phyloP scores from a whole-genome alignment of 2,329 filamentous ascomycete species.

The Lasiodiplodia hormozganensis region DNA sequence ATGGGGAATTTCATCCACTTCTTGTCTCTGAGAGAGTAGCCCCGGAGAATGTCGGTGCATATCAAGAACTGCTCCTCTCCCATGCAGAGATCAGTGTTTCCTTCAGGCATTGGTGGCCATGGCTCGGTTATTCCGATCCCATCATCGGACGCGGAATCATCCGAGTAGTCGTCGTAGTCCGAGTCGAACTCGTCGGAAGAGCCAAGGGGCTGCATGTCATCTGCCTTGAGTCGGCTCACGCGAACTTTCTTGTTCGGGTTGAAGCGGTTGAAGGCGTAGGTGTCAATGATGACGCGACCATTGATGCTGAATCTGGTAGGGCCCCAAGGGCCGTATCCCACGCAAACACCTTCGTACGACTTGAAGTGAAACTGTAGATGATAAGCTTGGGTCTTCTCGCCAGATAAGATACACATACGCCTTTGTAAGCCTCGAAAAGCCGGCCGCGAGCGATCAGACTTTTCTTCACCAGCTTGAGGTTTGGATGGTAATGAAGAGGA shows the following conservation, averaged over 20 bases:
- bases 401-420: constrained; percentile 31
- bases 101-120: background rate
- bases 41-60: constrained; percentile 31
- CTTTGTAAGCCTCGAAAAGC: constrained; percentile 52
- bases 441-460: constrained; percentile 51
- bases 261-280: constrained; percentile 45
- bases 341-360: constrained; percentile 33
- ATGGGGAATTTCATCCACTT: constrained; percentile 33
- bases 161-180: constrained; percentile 12
- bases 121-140: background rate
- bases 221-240: constrained; percentile 15
- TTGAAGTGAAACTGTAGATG: constrained; percentile 31
- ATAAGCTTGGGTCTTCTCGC: background rate
- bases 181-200: constrained; percentile 4
- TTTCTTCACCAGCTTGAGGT: constrained; percentile 43
- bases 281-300: constrained; percentile 57
- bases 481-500: constrained; percentile 49
- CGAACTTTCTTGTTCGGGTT: constrained; percentile 30
- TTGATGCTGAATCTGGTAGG: constrained; percentile 34
- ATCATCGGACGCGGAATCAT: constrained; percentile 8
- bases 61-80: constrained; percentile 33
- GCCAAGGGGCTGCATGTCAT: background rate
- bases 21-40: constrained; percentile 34
- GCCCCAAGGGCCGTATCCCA: constrained; percentile 31
- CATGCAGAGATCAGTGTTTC: background rate